phyloP scores from a whole-genome alignment of 371 early-diverging fungal genomes.

The Smittium culicis region DNA sequence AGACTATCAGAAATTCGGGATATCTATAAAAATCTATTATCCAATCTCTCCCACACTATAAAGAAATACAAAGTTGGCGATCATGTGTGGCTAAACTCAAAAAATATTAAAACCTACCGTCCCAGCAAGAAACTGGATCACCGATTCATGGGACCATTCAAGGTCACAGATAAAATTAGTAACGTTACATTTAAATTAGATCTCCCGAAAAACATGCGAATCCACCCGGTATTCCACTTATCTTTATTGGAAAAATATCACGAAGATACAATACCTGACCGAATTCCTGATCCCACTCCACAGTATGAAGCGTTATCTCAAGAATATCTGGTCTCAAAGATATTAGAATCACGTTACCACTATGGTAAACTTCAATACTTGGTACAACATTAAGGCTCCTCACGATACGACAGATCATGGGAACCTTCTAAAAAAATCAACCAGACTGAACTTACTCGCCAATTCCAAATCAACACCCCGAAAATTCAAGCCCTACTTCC shows the following conservation, averaged over 20 bases:
- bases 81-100: conserved; percentile 20
- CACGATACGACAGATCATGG: too few species aligned
- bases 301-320: too few species aligned
- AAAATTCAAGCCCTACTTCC: too few species aligned
- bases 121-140: conserved; percentile 24
- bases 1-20: neutral
- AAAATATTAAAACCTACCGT: conserved; percentile 17
- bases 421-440: too few species aligned
- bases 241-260: neutral
- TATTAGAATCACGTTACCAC: too few species aligned
- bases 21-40: too few species aligned
- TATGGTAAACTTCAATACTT: too few species aligned
- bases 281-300: neutral
- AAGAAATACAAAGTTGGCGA: conserved; percentile 17
- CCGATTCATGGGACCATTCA: neutral
- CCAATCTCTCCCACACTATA: too few species aligned
- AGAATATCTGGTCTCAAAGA: too few species aligned
- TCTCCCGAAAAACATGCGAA: neutral
- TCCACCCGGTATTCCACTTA: neutral
- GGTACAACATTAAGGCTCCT: too few species aligned
- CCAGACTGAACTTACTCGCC: too few species aligned
- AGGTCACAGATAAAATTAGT: neutral
- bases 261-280: neutral
- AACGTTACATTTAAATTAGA: neutral
- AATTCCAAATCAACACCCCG: too few species aligned